Conservation (phyloP, 1,139 yeast species). For the Kurtzmaniella quercitrusa region DNA sequence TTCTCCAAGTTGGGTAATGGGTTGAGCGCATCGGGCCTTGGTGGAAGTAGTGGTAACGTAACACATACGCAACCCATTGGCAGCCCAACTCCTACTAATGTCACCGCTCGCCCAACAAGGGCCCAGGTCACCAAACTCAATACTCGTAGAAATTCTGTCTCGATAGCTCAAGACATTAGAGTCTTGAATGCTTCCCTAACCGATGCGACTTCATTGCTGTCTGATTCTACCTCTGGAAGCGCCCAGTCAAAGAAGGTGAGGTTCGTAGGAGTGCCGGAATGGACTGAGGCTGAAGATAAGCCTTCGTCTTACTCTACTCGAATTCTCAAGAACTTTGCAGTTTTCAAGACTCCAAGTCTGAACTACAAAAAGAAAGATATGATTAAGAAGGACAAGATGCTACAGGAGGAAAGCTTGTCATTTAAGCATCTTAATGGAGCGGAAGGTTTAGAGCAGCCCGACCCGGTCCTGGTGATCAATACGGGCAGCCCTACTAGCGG, state of each 20-base stretch:
- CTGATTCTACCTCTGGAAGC: slow-evolving; percentile 6
- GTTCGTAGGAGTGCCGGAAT: slow-evolving; percentile 50
- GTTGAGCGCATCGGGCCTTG: background rate
- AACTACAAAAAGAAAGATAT: slow-evolving; percentile 33
- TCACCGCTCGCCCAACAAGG: slow-evolving; percentile 14
- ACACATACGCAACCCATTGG: slow-evolving; percentile 1
- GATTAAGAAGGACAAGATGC: slow-evolving; percentile 42
- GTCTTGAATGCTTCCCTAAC: slow-evolving; percentile 3
- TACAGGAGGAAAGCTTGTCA: slow-evolving; percentile 51
- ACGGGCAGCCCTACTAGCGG: background rate
- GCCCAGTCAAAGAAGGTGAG: slow-evolving; percentile 38
- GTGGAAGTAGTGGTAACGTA: background rate
- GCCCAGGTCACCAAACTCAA: slow-evolving; percentile 32
- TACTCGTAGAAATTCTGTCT: slow-evolving; percentile 22
- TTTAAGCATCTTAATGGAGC: slow-evolving; percentile 20
- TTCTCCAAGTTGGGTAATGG: slow-evolving; percentile 1
- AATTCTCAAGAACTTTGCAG: slow-evolving; percentile 45
- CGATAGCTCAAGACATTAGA: slow-evolving; percentile 9
- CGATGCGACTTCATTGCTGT: slow-evolving; percentile 4
- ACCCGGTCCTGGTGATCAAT: background rate
- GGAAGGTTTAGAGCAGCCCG: background rate
- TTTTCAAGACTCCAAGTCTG: slow-evolving; percentile 25
- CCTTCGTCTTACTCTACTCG: slow-evolving; percentile 46
- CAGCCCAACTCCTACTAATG: background rate
- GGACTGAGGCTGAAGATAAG: slow-evolving; percentile 52